Evolutionary conservation across 2,329 filamentous ascomycete genomes (phyloP), one percentile per base, ranked within the genome.

Genomic region (Cordyceps farinosa): DNA sequence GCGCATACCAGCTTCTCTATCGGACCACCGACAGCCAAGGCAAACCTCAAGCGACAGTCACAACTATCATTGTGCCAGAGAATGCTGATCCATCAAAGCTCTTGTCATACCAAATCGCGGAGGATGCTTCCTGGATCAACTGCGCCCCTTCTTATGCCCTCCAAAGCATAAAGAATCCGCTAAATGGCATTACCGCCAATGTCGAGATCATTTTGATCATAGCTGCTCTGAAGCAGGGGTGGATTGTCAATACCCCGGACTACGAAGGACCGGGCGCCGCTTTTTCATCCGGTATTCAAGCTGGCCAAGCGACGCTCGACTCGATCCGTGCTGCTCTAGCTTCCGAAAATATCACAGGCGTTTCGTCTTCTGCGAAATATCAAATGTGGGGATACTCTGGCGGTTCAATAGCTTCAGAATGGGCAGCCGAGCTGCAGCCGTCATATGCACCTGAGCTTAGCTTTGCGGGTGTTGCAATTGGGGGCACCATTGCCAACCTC

Each of bases 321-420:
- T 77, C 76, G 1, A 68, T 81, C 1, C 78, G 81, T 5, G 80
- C 79, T 1, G 73, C 77, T 1, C 66, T 78, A 17, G 69, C 70
- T 5, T 69, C 71, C 4, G 44, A 57, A 62, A 6, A 65, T 57
- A 58, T 40, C 11, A 70, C 74, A 22, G 70, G 70, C 0, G 64
- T 79, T 8, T 82, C 68, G 1, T 68, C 74, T 4, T 61, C 67
- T 50, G 70, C 77, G 0, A 72, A 69, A 3, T 72, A 78, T 40
- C 77, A 78, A 0, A 72, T 85, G 10, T 85, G 82, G 82, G 84
- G 84, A 0, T 86, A 85, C 67, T 83, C 80, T 0, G 84, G 84
- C 3, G 84, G 83, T 3, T 78, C 78, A 2, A 65, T 85, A 22
- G 82, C 82, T 0, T 80, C 75, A 3, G 81, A 80, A 36, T 82